phyloP scores from a whole-genome alignment of 1,284 basidiomycete species.

The Xerocomus nothofagi region DNA sequence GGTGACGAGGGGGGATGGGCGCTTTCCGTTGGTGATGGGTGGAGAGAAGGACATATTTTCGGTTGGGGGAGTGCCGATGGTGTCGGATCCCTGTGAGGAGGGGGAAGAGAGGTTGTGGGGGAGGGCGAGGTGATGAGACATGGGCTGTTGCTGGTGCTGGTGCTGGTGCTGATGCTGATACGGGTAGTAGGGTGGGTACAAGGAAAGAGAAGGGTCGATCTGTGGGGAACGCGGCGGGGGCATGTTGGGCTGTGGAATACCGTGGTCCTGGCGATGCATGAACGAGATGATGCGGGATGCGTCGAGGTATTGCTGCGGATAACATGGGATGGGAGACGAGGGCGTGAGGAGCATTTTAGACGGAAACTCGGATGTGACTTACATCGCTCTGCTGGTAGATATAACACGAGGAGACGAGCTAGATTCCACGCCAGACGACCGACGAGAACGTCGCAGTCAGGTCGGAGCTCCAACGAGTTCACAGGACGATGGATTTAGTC shows the following conservation, averaged over 20 bases:
- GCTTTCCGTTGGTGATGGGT: slow-evolving; percentile 61
- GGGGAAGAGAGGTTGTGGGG: slow-evolving; percentile 56
- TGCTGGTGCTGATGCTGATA: slow-evolving; percentile 47
- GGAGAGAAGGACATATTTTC: slow-evolving; percentile 56
- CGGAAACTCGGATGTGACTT: too few relatives aligned
- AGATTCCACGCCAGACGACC: too few relatives aligned
- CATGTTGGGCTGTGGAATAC: slow-evolving; percentile 44
- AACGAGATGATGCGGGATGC: slow-evolving; percentile 28
- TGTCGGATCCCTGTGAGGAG: slow-evolving; percentile 75
- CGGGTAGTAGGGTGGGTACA: slow-evolving; percentile 58
- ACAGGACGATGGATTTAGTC: too few relatives aligned
- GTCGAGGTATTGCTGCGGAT: slow-evolving; percentile 27
- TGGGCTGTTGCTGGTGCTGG: slow-evolving; percentile 39
- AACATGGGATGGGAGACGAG: slow-evolving; percentile 14
- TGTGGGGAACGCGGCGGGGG: slow-evolving; percentile 58
- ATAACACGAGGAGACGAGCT: background rate
- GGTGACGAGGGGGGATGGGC: slow-evolving; percentile 52
- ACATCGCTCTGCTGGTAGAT: slow-evolving; percentile 11
- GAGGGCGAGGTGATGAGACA: slow-evolving; percentile 48
- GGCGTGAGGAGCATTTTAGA: slow-evolving; percentile 19
- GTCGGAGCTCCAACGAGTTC: too few relatives aligned
- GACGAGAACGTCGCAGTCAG: too few relatives aligned
- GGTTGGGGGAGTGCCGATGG: slow-evolving; percentile 67
- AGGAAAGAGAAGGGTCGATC: slow-evolving; percentile 64
- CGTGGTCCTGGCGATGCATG: slow-evolving; percentile 41